Base-by-base conservation (phyloP, 176 grass and related monocot genomes). In the Cymbopogon citratus region DNA sequence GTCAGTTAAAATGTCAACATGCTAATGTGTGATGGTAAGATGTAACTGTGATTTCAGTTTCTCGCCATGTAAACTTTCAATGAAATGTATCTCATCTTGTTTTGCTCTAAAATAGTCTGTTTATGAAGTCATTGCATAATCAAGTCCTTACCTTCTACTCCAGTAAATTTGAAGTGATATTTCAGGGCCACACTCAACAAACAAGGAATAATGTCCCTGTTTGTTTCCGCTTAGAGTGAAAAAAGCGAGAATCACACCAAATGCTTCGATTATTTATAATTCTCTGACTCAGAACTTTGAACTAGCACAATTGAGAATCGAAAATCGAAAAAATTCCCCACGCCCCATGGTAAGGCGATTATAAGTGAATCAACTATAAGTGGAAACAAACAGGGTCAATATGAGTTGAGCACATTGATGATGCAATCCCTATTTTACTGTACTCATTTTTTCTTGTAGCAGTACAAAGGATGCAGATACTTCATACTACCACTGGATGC, bases 21-120 rank as follows among this genome's bases (percentile, higher is more conserved):
- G 78, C 83, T 48, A 84, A 63, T 71, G 78, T 78, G 68, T 66
- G 41, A 67, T 85, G 73, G 27, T 73, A 66, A 83, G 74, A 71
- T 85, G 65, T 44, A 69, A 54, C 41, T 51, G 77, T 80, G 59
- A 12, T 24, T 56, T 79, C 51, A 69, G 4, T 44, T 81, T 85
- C 14, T 36, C 45, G 12, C 66, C 44, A 12, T 89, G 87, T 81
- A 81, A 77, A 64, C 62, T 51, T 86, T 66, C 63, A 64, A 64
- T 64, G 82, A 81, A 85, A 71, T 49, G 36, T 44, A 59, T 65
- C 56, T 10, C 27, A n/a, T 27, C 35, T 29, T 59, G 31, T 74
- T 73, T 84, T 80, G n/a, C 68, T 62, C 28, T 26, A 8, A 70
- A 80, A 70, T 3, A 62, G 43, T 68, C 10, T 6, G 24, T 60